Evolutionary conservation across 306 rosid species (phyloP), one percentile per base, ranked within the genome.

Genomic region (Rosa multiflora): DNA sequence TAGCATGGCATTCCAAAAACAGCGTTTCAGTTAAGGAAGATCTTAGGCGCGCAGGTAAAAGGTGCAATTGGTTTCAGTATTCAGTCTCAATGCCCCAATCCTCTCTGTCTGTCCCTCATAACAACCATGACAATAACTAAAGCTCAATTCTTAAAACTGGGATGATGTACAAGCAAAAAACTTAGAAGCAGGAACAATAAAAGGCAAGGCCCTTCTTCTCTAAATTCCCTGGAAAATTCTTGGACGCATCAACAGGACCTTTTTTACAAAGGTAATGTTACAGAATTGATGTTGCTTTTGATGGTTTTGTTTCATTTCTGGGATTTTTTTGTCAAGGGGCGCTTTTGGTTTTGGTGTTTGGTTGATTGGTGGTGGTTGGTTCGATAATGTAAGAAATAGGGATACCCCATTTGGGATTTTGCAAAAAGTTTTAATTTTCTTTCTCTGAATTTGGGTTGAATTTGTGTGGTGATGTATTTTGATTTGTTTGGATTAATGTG

Each of bases 1-100:
- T 74, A 3, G 55, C 15, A 1, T 40, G 23, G 46, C 10, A 40
- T 58, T 58, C 69, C 55, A 43, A 43, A 43, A 75, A 43, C 11
- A 52, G 70, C 70, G 21, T 39, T 58, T 58, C 46, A 0, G 49
- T 73, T 53, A 6, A 72, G 64, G 48, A 56, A 58, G 32, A 21
- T 58, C 63, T 70, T 70, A 0, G 37, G 21, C 26, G 15, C 75
- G 26, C 63, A 44, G 61, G 20, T 51, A 35, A 35, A 72, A 17
- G 59, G 21, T 53, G 59, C 59, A 53, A 55, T 29, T 55, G 67
- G 51, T 44, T 67, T 69, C 48, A 74, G 68, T 74, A 23, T 53
- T 55, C 70, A 75, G 56, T 58, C 21, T 37, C 55, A 15, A 43
- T 23, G 70, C 10, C 37, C 18, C 52, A 74, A 59, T 58, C 70